Percentiles rank a stretch among this genome's conserved stretches.
Conservation (phyloP, 1,139 yeast species). For the Hyphopichia khmerensis region DNA sequence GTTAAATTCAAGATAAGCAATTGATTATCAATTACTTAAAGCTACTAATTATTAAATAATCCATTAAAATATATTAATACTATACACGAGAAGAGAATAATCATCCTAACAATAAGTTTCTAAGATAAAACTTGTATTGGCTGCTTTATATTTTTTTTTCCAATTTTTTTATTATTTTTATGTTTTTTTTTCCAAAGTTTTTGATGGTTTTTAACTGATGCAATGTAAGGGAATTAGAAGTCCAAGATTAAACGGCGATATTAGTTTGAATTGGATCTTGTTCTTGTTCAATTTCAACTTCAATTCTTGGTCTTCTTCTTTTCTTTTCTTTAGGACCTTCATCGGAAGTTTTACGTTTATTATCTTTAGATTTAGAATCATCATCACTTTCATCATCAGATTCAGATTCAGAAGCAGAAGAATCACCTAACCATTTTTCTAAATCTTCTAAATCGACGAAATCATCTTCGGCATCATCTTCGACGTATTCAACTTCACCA, state of each 20-base stretch:
- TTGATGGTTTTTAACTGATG: background rate
- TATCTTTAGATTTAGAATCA: constrained; percentile 16
- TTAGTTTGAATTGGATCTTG: constrained; percentile 37
- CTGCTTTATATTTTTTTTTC: background rate
- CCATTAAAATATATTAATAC: background rate
- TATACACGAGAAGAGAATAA: background rate
- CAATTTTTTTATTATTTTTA: background rate
- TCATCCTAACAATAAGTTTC: no score
- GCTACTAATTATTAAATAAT: no score
- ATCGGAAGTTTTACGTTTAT: constrained; percentile 40
- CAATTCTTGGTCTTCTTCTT: constrained; percentile 74
- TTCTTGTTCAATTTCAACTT: constrained; percentile 82
- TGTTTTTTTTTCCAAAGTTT: background rate
- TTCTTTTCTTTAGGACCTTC: constrained; percentile 34
- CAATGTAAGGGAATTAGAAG: background rate
- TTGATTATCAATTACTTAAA: no score
- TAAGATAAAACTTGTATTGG: no score
- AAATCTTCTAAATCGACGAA: constrained; percentile 88
- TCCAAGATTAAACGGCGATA: constrained; percentile 21
- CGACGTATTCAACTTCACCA: constrained; percentile 83
- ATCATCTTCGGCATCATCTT: constrained; percentile 85
- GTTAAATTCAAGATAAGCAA: no score
- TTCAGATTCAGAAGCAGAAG: constrained; percentile 40
- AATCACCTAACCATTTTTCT: constrained; percentile 83
- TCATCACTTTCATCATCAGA: constrained; percentile 33